These are phyloP conservation scores for Penicillium janthinellum DNA, from an alignment of 2,329 filamentous ascomycete species.

Conservation along the genomic window DNA sequence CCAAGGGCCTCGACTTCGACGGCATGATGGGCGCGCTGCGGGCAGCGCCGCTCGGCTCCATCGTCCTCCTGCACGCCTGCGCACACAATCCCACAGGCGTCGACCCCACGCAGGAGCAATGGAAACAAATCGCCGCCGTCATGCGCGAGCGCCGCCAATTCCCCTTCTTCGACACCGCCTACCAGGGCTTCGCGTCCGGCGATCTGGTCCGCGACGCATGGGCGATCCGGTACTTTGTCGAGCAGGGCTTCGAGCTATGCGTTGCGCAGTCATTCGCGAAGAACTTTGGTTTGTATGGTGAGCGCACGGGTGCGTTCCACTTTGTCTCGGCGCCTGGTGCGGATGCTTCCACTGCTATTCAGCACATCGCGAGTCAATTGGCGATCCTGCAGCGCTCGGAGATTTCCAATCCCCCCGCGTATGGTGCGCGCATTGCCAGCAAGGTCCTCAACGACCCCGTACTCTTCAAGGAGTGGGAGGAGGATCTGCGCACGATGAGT, in stretches of 20 bases:
- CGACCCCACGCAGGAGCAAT: constrained; percentile 90
- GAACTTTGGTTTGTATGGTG: constrained; percentile 83
- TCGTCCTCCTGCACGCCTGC: constrained; percentile 91
- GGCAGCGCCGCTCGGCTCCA: constrained; percentile 72
- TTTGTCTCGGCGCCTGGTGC: constrained; percentile 74
- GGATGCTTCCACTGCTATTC: constrained; percentile 63
- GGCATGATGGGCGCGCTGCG: constrained; percentile 77
- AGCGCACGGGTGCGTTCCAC: constrained; percentile 96
- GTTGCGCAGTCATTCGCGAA: constrained; percentile 65
- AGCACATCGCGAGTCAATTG: constrained; percentile 79
- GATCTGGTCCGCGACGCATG: constrained; percentile 81
- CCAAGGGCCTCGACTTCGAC: constrained; percentile 87
- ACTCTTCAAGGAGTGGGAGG: constrained; percentile 90
- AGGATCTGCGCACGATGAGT: constrained; percentile 88
- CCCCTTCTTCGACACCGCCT: constrained; percentile 97
- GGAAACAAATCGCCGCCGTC: constrained; percentile 81
- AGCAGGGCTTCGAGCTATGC: constrained; percentile 77
- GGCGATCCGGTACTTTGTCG: constrained; percentile 92
- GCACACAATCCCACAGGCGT: constrained; percentile 98
- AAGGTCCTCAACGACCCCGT: constrained; percentile 78
- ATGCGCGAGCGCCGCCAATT: constrained; percentile 81
- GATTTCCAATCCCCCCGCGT: constrained; percentile 95
- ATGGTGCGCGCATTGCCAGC: constrained; percentile 86
- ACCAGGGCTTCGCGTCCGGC: constrained; percentile 96
- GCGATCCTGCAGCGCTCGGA: constrained; percentile 94